These are phyloP conservation scores for Astraeus odoratus DNA, from an alignment of 768 basidiomycete species.

Conservation along the genomic window DNA sequence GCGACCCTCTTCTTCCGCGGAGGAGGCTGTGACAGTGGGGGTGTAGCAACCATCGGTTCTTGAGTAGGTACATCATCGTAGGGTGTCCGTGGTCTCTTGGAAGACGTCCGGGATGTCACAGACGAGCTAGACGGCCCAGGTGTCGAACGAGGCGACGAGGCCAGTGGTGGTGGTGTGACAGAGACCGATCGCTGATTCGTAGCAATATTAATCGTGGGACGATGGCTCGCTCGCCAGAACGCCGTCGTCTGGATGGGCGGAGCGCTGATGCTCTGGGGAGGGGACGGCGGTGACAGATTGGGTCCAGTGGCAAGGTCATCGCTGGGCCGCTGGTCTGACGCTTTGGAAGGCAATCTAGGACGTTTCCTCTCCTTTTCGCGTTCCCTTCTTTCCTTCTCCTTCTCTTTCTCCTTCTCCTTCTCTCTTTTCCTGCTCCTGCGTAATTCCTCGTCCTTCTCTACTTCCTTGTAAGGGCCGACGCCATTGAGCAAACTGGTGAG, in stretches of 20 bases:
- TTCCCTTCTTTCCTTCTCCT: conserved; percentile 36
- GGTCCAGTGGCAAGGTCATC: conserved; percentile 10
- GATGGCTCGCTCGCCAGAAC: conserved; percentile 50
- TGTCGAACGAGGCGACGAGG: conserved; percentile 63
- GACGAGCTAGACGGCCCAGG: conserved; percentile 73
- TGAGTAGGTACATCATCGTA: conserved; percentile 46
- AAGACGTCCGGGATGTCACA: conserved; percentile 68
- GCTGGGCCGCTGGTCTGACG: conserved; percentile 28
- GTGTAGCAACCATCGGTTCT: conserved; percentile 15
- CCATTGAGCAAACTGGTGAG: conserved; percentile 76
- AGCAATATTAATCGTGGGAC: conserved; percentile 65
- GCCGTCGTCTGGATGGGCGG: conserved; percentile 35
- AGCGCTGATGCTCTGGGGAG: conserved; percentile 22
- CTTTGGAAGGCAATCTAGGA: conserved; percentile 28
- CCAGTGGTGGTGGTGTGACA: conserved; percentile 64
- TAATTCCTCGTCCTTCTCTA: conserved; percentile 55
- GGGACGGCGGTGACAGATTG: conserved; percentile 13
- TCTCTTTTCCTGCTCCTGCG: conserved; percentile 49
- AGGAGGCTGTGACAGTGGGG: conserved; percentile 23
- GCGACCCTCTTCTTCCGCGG: conserved; percentile 56
- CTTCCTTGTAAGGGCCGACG: conserved; percentile 55
- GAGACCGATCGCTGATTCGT: conserved; percentile 65
- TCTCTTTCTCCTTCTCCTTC: conserved; percentile 37
- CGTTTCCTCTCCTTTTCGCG: conserved; percentile 45
- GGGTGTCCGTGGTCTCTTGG: conserved; percentile 73